Percentiles rank a stretch among this genome's conserved stretches.
phyloP scores from a whole-genome alignment of 1,139 yeast species.

The Pneumocystis jirovecii region DNA sequence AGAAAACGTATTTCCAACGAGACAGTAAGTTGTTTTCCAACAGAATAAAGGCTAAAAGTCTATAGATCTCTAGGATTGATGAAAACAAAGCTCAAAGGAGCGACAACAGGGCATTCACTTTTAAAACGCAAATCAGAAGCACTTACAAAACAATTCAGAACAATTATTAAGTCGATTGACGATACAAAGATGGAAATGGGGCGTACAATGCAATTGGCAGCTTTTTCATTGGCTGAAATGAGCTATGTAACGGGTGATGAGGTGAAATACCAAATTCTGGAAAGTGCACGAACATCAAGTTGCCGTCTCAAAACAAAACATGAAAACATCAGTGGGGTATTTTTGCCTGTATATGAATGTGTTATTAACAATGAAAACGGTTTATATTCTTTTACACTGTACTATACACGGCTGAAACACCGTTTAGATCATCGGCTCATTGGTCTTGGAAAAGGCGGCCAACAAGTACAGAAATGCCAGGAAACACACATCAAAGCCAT shows the following conservation, averaged over 20 bases:
- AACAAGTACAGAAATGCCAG: constrained; percentile 91
- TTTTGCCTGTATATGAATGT: constrained; percentile 72
- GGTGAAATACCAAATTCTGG: constrained; percentile 89
- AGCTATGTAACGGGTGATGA: constrained; percentile 94
- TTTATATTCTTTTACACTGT: neutral
- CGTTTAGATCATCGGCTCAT: constrained; percentile 90
- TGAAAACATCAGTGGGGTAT: constrained; percentile 93
- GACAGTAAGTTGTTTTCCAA: constrained; percentile 32
- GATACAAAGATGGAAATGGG: constrained; percentile 97
- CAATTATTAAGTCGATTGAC: constrained; percentile 83
- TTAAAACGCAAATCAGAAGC: constrained; percentile 95
- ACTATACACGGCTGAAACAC: constrained; percentile 22
- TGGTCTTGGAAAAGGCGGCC: constrained; percentile 97
- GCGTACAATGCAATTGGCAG: constrained; percentile 94
- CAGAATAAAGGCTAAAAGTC: neutral
- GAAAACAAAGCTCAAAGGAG: constrained; percentile 94
- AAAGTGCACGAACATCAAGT: constrained; percentile 73
- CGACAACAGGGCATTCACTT: constrained; percentile 88
- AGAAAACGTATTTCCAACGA: constrained; percentile 58
- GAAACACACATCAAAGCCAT: constrained; percentile 87
- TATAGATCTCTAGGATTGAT: constrained; percentile 67
- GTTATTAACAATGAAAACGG: constrained; percentile 28
- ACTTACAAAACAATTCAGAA: constrained; percentile 86
- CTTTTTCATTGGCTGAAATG: constrained; percentile 92
- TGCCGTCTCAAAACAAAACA: constrained; percentile 83